These are phyloP conservation scores for Pseudoscleropodium purum DNA, from an alignment of 225 moss, liverwort and hornwort genomes.

Conservation along the genomic window DNA sequence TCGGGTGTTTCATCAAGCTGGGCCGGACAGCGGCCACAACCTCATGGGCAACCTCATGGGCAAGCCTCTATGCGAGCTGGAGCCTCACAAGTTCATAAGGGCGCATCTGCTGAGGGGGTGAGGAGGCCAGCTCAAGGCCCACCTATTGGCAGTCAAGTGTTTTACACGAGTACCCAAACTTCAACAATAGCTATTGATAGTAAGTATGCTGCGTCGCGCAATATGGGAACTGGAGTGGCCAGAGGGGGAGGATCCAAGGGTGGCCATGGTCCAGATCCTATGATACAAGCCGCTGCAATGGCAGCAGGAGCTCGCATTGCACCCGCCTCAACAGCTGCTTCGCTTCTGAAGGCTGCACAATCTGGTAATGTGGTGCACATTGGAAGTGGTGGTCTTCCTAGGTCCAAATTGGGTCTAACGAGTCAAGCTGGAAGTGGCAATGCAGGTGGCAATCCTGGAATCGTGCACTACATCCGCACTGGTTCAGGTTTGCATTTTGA, in stretches of 20 bases:
- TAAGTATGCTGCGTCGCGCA: slow-evolving; percentile 61
- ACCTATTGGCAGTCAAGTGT: slow-evolving; percentile 39
- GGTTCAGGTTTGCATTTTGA: slow-evolving; percentile 48
- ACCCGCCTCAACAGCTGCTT: slow-evolving; percentile 78
- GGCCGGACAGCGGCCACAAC: slow-evolving; percentile 21
- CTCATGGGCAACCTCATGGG: not conserved
- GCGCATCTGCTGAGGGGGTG: slow-evolving; percentile 22
- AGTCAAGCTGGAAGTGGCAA: slow-evolving; percentile 60
- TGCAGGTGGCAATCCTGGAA: slow-evolving; percentile 52
- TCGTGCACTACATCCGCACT: slow-evolving; percentile 91
- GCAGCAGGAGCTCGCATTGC: slow-evolving; percentile 97
- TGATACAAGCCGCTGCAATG: slow-evolving; percentile 95
- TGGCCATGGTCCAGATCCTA: slow-evolving; percentile 74
- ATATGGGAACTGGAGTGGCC: slow-evolving; percentile 33
- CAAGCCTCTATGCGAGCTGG: slow-evolving; percentile 22
- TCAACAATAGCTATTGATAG: slow-evolving; percentile 18
- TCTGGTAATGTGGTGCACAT: slow-evolving; percentile 95
- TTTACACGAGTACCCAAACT: slow-evolving; percentile 33
- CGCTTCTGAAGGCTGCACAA: slow-evolving; percentile 85
- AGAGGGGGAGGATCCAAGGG: slow-evolving; percentile 46
- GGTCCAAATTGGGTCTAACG: slow-evolving; percentile 63
- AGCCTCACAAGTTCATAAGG: slow-evolving; percentile 33
- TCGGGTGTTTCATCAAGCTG: slow-evolving; percentile 33
- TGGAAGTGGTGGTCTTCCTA: slow-evolving; percentile 71
- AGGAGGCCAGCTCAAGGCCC: slow-evolving; percentile 53